Base-by-base conservation (phyloP, 2,329 filamentous ascomycete genomes). In the Colletotrichum godetiae region DNA sequence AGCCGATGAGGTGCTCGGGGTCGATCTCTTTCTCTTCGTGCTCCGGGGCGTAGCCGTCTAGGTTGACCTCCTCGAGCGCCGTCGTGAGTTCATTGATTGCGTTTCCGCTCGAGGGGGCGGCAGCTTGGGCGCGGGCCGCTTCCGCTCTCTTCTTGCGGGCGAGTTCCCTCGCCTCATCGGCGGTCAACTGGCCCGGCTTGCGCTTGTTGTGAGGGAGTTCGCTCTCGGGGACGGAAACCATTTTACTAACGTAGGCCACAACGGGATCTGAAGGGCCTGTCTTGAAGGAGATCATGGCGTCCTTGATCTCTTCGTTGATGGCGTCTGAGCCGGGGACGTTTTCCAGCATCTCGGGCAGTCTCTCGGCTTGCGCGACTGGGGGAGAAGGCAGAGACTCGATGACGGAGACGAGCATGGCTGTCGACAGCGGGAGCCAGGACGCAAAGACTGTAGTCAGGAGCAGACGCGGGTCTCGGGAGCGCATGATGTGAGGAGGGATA, bases 231-330 rank as follows among this genome's bases (percentile, higher is more conserved):
- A 99, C 89, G 0, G 97, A 97, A 1, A 98, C 94, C 95, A 99
- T 98, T 82, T 99, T 99, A 84, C 96, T 98, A 74, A 99, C 94
- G 76, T 98, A 99, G 10, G 94, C 96, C 1, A 99, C 94, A 0
- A 97, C 91, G 0, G 96, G 95, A 70, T 93, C 93, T 0, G 91
- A 88, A 52, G 89, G 87, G 0, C 87, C 88, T 4, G 90, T 90
- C 78, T 93, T 94, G 80, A 97, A 98, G 0, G 91, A 88, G 2
- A 93, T 84, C 92, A 98, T 96, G 5, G 96, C 94, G n/a, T 93
- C 87, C 77, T 91, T 92, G 67, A 98, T 85, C 7, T 87, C 84
- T 1, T 89, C 84, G 66, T 94, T 91, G 58, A 98, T 91, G 77
- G 91, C 87, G 3, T 91, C 88, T 3, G 92, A 88, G 0, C 95